A percentile compares a stretch with the other conserved stretches of the same genome.
phyloP scores from a whole-genome alignment of 495 filamentous ascomycete genomes.

The Pseudoneurospora amorphoporcata region DNA sequence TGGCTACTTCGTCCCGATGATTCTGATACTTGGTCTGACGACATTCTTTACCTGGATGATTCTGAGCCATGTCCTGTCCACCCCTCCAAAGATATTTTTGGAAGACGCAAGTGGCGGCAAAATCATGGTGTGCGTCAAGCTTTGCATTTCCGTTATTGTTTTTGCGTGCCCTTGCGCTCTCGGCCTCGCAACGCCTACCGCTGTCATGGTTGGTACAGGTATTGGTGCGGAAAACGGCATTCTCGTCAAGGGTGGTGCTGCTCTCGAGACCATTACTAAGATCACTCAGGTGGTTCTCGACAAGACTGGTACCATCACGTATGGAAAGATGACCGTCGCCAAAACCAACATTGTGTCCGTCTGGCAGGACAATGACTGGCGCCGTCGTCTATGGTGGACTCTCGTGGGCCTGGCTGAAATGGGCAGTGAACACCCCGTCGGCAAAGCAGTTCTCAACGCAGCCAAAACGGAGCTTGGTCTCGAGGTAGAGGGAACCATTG shows the following conservation, averaged over 20 bases:
- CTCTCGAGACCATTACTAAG: constrained; percentile 85
- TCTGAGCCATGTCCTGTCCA: constrained; percentile 67
- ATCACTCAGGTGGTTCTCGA: constrained; percentile 94
- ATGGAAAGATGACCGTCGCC: constrained; percentile 88
- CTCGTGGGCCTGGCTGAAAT: constrained; percentile 88
- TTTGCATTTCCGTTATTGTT: constrained; percentile 97
- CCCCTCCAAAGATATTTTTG: constrained; percentile 86
- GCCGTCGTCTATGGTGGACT: constrained; percentile 80
- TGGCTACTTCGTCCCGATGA: constrained; percentile 88
- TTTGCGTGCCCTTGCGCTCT: constrained; percentile 96
- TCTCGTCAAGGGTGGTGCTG: constrained; percentile 89
- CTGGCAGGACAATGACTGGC: constrained; percentile 61
- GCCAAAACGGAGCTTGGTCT: constrained; percentile 67
- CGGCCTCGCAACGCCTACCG: constrained; percentile 87
- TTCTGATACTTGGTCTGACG: constrained; percentile 69
- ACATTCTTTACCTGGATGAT: constrained; percentile 95
- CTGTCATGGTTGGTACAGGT: constrained; percentile 97
- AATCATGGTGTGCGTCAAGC: constrained; percentile 92
- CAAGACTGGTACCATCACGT: constrained; percentile 94
- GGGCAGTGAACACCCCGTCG: constrained; percentile 91
- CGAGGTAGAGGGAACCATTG: constrained; percentile 59
- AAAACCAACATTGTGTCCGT: constrained; percentile 51
- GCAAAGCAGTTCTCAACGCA: constrained; percentile 64
- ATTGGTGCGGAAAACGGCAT: constrained; percentile 96
- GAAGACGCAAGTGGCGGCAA: constrained; percentile 70